Evolutionary conservation across 1,284 basidiomycete genomes (phyloP).

Genomic region (Vanrija pseudolonga): DNA sequence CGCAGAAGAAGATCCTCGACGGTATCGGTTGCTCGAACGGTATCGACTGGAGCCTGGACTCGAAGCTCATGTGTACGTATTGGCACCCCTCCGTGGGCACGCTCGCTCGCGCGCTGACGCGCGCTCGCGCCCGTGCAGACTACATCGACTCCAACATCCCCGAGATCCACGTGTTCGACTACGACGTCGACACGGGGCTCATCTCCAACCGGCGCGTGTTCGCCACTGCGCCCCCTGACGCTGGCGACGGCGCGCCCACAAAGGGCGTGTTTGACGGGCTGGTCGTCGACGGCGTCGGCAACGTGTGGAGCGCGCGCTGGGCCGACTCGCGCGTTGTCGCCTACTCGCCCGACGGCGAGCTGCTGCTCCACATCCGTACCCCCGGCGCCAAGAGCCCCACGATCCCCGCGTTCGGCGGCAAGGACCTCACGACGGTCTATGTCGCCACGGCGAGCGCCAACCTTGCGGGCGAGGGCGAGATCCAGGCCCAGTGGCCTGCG

Average conservation of each 20-base stretch:
- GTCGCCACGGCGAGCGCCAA: conserved; percentile 35
- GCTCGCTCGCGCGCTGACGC: background rate
- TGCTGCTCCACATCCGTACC: conserved; percentile 30
- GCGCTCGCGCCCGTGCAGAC: conserved; percentile 20
- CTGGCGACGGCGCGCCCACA: conserved; percentile 15
- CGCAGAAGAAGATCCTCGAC: conserved; percentile 23
- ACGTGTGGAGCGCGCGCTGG: conserved; percentile 48
- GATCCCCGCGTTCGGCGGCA: conserved; percentile 44
- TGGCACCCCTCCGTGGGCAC: background rate
- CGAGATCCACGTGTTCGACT: conserved; percentile 34
- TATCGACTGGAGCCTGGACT: conserved; percentile 44
- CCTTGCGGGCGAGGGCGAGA: conserved; percentile 27
- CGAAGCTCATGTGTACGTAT: conserved; percentile 42
- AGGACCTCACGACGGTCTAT: conserved; percentile 38
- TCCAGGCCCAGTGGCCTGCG: conserved; percentile 22
- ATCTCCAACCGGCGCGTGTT: conserved; percentile 30
- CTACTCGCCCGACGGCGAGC: conserved; percentile 34
- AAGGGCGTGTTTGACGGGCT: conserved; percentile 45
- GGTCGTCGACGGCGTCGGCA: conserved; percentile 41
- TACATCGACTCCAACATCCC: conserved; percentile 44
- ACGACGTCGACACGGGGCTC: conserved; percentile 29
- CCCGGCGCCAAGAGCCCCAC: conserved; percentile 33
- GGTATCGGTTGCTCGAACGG: conserved; percentile 44
- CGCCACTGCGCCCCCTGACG: conserved; percentile 17
- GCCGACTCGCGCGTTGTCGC: conserved; percentile 40